phyloP scores from a whole-genome alignment of 306 rosid genomes.

The Vigna angularis region DNA sequence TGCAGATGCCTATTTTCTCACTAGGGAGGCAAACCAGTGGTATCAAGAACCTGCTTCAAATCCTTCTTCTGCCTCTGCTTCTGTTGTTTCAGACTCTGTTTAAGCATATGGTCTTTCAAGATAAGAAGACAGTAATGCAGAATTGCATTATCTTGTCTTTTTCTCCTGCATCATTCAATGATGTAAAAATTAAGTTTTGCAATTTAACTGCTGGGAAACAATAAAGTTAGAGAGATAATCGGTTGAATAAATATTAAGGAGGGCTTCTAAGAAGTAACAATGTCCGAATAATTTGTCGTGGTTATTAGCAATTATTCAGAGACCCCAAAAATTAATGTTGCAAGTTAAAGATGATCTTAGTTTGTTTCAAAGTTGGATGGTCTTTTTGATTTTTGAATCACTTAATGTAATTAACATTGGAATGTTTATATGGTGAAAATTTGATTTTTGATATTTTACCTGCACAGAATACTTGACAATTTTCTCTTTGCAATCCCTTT shows the following conservation, averaged over 20 bases:
- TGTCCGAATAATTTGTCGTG: neutral
- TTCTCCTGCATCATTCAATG: constrained; percentile 17
- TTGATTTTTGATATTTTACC: neutral
- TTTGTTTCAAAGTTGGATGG: neutral
- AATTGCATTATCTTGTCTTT: constrained; percentile 5
- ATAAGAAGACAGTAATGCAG: constrained; percentile 24
- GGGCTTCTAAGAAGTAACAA: neutral
- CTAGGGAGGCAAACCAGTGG: constrained; percentile 79
- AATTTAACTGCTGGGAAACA: neutral
- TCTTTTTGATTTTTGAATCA: neutral
- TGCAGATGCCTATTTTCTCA: constrained; percentile 94
- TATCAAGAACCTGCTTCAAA: constrained; percentile 79
- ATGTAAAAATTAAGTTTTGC: constrained; percentile 3
- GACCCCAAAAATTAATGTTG: neutral
- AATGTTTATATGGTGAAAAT: neutral
- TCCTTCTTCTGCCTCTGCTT: constrained; percentile 51
- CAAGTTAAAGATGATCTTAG: neutral
- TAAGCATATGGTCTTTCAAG: constrained; percentile 30
- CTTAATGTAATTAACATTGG: neutral
- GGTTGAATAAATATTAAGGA: neutral
- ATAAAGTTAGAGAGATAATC: neutral
- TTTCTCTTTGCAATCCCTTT: too few species aligned
- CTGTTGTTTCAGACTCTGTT: constrained; percentile 46
- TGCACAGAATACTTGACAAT: too few species aligned
- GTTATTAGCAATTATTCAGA: neutral